Conservation (phyloP, 257 asterid species). For the Buddleja alternifolia region DNA sequence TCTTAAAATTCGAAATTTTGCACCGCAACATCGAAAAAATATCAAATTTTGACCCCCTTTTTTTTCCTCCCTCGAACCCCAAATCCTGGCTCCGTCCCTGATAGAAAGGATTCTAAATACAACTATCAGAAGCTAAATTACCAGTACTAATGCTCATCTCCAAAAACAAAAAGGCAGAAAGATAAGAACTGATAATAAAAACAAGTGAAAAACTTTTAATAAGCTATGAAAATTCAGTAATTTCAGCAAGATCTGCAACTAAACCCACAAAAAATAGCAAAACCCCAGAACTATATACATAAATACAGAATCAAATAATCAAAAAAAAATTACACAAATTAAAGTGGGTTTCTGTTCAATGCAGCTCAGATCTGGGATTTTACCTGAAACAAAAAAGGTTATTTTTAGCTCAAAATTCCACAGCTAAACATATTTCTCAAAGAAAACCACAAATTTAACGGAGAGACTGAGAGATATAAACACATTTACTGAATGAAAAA, state of each 20-base stretch:
- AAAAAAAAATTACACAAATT: not conserved
- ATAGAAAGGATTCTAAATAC: not conserved
- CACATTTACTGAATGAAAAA: not conserved
- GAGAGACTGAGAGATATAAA: no score
- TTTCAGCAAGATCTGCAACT: slow-evolving; percentile 37
- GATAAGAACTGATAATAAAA: not conserved
- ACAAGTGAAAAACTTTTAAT: not conserved
- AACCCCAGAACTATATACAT: slow-evolving; percentile 8
- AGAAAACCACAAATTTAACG: no score
- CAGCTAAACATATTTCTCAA: no score
- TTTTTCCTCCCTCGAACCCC: no score
- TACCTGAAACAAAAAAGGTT: not conserved
- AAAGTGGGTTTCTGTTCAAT: slow-evolving; percentile 24
- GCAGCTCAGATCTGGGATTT: slow-evolving; percentile 57
- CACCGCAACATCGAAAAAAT: no score
- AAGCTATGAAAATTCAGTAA: slow-evolving; percentile 13
- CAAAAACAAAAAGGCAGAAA: not conserved
- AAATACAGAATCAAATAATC: slow-evolving; percentile 16
- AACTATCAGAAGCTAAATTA: slow-evolving; percentile 12
- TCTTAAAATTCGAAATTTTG: no score
- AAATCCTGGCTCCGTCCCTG: no score
- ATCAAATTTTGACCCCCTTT: no score
- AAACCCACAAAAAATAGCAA: slow-evolving; percentile 10
- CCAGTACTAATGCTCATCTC: not conserved
- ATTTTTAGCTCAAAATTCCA: no score